These are phyloP conservation scores for Xanthoconium purpureum DNA, from an alignment of 768 basidiomycete species.

Conservation along the genomic window DNA sequence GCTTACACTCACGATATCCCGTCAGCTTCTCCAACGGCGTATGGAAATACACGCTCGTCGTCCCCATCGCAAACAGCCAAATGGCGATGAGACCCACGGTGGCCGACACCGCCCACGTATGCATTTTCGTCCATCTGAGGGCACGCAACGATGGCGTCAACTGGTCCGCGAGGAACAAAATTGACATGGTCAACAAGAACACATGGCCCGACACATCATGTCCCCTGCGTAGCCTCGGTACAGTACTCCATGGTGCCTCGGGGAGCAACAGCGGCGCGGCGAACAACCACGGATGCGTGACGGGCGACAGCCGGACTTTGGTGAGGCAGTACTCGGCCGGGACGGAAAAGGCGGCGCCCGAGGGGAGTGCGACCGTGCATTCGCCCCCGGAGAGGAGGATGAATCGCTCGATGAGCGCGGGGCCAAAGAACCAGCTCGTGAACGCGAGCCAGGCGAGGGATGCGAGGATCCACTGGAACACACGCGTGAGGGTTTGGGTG, in stretches of 20 bases:
- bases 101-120: constrained; percentile 45
- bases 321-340: constrained; percentile 57
- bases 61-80: constrained; percentile 73
- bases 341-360: constrained; percentile 50
- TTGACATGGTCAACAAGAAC: constrained; percentile 80
- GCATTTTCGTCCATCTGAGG: constrained; percentile 40
- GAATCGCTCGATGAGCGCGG: constrained; percentile 67
- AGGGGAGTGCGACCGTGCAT: constrained; percentile 65
- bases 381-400: constrained; percentile 67
- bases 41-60: constrained; percentile 91
- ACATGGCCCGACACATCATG: constrained; percentile 95
- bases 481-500: constrained; percentile 39
- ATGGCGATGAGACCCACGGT: constrained; percentile 50
- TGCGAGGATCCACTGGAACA: constrained; percentile 54
- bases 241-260: constrained; percentile 40
- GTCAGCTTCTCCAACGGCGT: constrained; percentile 82
- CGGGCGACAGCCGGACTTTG: constrained; percentile 48
- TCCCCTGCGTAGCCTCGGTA: constrained; percentile 69
- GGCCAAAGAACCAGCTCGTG: constrained; percentile 87
- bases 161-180: constrained; percentile 77
- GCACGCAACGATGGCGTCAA: constrained; percentile 52
- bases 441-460: constrained; percentile 72
- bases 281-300: constrained; percentile 66
- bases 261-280: constrained; percentile 37
- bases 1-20: constrained; percentile 65